These are phyloP conservation scores for Candida caryicola DNA, from an alignment of 805 yeast genomes.

Conservation along the genomic window DNA sequence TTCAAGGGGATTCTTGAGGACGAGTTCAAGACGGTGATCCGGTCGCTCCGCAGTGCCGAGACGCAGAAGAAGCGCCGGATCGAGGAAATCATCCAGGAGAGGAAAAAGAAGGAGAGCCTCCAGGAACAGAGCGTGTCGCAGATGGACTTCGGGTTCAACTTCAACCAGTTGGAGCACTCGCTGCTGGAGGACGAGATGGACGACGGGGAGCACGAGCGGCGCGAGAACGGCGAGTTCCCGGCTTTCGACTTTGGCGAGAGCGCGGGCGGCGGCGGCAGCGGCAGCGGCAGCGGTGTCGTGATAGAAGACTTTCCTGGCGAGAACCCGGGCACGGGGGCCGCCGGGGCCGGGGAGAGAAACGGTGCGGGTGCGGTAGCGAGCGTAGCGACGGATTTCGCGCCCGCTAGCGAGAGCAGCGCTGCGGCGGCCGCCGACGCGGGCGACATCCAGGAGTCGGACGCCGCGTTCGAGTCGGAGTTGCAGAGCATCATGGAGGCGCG, in stretches of 20 bases:
- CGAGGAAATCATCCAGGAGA: slow-evolving; percentile 15
- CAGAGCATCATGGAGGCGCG: slow-evolving; percentile 10
- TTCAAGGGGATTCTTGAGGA: slow-evolving; percentile 22
- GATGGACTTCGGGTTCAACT: slow-evolving; percentile 31
- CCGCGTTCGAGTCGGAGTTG: slow-evolving; percentile 8
- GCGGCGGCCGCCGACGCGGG: neutral
- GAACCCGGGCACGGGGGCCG: neutral
- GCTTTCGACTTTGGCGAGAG: slow-evolving; percentile 11
- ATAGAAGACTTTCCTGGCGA: no score
- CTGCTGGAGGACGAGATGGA: slow-evolving; percentile 11
- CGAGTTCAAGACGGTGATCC: slow-evolving; percentile 32
- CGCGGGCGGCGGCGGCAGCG: neutral
- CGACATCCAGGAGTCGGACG: neutral
- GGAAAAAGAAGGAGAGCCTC: slow-evolving; percentile 27
- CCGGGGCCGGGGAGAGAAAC: neutral
- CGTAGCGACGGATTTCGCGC: no score
- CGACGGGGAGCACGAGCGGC: neutral
- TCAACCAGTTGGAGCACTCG: slow-evolving; percentile 11
- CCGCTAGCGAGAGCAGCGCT: no score
- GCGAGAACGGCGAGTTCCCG: slow-evolving; percentile 7
- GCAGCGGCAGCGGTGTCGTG: neutral
- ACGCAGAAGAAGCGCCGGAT: slow-evolving; percentile 12
- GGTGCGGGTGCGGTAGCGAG: neutral
- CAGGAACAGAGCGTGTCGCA: slow-evolving; percentile 27
- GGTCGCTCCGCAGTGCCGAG: slow-evolving; percentile 30